phyloP scores from a whole-genome alignment of 306 rosid species.

The Cajanus cajan region DNA sequence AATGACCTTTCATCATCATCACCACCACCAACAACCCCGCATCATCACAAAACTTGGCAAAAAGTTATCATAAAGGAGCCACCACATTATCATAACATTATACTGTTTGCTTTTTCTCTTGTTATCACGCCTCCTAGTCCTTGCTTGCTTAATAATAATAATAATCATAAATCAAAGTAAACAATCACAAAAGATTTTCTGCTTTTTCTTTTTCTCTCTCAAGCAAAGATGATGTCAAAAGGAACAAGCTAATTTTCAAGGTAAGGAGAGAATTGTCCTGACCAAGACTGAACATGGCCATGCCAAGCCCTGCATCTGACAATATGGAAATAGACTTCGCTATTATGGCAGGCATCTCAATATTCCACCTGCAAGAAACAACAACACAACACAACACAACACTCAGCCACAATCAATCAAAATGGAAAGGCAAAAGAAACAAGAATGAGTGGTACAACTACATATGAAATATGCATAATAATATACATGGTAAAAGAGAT shows the following conservation, averaged over 20 bases:
- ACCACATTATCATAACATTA: slow-evolving; percentile 44
- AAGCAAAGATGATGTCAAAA: slow-evolving; percentile 28
- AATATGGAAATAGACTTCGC: slow-evolving; percentile 81
- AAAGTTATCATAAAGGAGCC: slow-evolving; percentile 43
- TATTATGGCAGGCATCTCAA: slow-evolving; percentile 80
- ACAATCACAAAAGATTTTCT: neutral
- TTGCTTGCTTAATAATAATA: slow-evolving; percentile 32
- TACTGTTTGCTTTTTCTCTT: slow-evolving; percentile 28
- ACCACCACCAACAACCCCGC: slow-evolving; percentile 39
- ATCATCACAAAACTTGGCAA: slow-evolving; percentile 34
- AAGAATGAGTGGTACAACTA: neutral
- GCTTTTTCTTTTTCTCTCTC: neutral
- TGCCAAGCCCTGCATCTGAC: slow-evolving; percentile 98
- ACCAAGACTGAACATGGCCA: slow-evolving; percentile 99
- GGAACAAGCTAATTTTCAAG: slow-evolving; percentile 1
- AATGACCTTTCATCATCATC: slow-evolving; percentile 66
- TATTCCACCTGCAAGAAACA: slow-evolving; percentile 63
- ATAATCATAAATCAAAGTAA: slow-evolving; percentile 22
- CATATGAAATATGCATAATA: neutral
- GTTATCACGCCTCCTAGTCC: slow-evolving; percentile 19
- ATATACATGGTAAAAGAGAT: neutral
- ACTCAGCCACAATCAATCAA: slow-evolving; percentile 21
- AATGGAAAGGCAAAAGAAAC: neutral
- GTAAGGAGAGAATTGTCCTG: slow-evolving; percentile 31
- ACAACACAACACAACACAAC: slow-evolving; percentile 8